Percentiles rank a stretch among this genome's conserved stretches.
These are phyloP conservation scores for Paraphoma sp. DNA, from an alignment of 2,329 filamentous ascomycete species.

Conservation along the genomic window DNA sequence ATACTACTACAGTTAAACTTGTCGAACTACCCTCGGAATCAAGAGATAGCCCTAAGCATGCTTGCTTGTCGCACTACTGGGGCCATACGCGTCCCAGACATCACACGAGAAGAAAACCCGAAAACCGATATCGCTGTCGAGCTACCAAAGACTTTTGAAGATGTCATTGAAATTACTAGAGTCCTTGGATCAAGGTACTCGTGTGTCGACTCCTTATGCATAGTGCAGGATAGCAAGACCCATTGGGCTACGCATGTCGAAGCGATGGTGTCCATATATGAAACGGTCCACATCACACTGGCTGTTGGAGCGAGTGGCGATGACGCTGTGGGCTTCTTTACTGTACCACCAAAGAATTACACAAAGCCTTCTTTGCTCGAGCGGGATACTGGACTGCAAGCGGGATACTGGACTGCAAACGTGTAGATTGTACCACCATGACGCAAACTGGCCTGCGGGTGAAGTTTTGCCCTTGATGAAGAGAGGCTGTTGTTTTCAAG, in stretches of 20 bases:
- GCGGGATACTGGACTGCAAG: neutral
- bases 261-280: neutral
- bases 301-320: slow-evolving; percentile 3
- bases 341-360: neutral
- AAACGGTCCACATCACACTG: neutral
- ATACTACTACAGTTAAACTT: neutral
- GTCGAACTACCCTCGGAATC: neutral
- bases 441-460: neutral
- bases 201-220: slow-evolving; percentile 15
- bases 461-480: slow-evolving; percentile 1
- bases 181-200: slow-evolving; percentile 1
- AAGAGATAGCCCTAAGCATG: neutral
- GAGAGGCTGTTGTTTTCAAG: slow-evolving; percentile 6
- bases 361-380: neutral
- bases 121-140: neutral
- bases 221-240: slow-evolving; percentile 9
- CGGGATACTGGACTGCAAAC: neutral
- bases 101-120: neutral
- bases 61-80: slow-evolving; percentile 4
- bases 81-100: neutral
- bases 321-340: slow-evolving; percentile 2
- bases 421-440: no score
- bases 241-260: slow-evolving; percentile 1
- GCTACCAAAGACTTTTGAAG: slow-evolving; percentile 13
- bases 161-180: slow-evolving; percentile 6